Evolutionary conservation across 768 basidiomycete species (phyloP).

Genomic region (Favolaschia claudopus): DNA sequence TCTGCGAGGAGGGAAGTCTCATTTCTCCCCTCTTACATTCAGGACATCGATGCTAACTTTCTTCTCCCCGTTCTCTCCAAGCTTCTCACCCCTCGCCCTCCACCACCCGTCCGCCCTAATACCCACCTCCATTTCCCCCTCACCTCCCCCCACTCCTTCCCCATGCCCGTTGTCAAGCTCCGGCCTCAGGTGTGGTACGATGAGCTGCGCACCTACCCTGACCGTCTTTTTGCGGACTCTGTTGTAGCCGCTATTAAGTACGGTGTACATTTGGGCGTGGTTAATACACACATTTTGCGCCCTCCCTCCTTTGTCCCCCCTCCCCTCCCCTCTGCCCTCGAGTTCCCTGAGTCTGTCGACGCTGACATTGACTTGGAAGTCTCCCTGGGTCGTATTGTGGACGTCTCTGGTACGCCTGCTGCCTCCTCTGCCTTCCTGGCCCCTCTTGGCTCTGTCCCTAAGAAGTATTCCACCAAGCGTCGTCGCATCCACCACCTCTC

Average conservation of each 20-base stretch:
- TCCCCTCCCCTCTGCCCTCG: slow-evolving; percentile 17
- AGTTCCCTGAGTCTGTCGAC: slow-evolving; percentile 5
- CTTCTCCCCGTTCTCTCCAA: background rate
- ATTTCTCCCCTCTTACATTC: too few relatives aligned
- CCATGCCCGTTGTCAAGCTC: slow-evolving; percentile 9
- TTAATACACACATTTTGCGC: background rate
- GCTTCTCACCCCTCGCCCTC: too few relatives aligned
- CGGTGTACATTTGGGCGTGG: slow-evolving; percentile 17
- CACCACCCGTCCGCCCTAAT: slow-evolving; percentile 11
- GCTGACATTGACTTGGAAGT: slow-evolving; percentile 13
- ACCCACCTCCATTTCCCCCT: slow-evolving; percentile 16
- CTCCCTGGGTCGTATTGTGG: slow-evolving; percentile 12
- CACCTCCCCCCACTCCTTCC: slow-evolving; percentile 8
- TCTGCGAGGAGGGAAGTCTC: too few relatives aligned
- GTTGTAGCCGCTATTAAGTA: slow-evolving; percentile 4
- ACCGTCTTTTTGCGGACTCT: slow-evolving; percentile 8
- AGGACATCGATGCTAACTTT: background rate
- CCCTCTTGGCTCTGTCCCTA: slow-evolving; percentile 26
- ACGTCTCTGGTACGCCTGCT: slow-evolving; percentile 7
- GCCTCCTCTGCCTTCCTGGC: slow-evolving; percentile 9
- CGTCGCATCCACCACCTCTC: slow-evolving; percentile 27
- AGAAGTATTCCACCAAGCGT: slow-evolving; percentile 18
- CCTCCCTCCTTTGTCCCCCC: background rate
- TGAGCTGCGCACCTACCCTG: background rate
- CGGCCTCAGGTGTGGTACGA: background rate